These are phyloP conservation scores for Lophiotrema nucula DNA, from an alignment of 495 filamentous ascomycete genomes.

Conservation along the genomic window DNA sequence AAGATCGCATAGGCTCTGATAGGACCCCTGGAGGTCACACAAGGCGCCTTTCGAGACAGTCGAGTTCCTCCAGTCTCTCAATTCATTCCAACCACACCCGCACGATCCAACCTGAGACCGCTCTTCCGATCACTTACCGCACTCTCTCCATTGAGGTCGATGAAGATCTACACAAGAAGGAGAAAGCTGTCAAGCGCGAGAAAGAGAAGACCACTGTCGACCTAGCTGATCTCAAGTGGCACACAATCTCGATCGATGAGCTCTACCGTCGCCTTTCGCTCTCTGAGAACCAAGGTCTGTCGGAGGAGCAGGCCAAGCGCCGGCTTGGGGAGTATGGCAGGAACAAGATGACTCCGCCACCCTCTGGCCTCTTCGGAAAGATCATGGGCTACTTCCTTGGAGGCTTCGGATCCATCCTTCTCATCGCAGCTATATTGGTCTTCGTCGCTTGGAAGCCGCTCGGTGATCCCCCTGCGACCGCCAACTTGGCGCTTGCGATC, in stretches of 20 bases:
- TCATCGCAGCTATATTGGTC: conserved; percentile 61
- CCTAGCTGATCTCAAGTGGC: conserved; percentile 51
- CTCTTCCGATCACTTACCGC: conserved; percentile 30
- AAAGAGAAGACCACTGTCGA: conserved; percentile 27
- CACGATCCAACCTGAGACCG: conserved; percentile 12
- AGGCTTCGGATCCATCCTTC: conserved; percentile 65
- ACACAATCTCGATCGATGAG: conserved; percentile 54
- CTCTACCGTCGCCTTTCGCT: conserved; percentile 54
- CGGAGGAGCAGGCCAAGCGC: conserved; percentile 47
- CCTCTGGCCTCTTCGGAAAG: conserved; percentile 55
- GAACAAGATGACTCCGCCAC: conserved; percentile 60
- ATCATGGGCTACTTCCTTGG: conserved; percentile 68
- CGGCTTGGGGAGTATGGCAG: conserved; percentile 57
- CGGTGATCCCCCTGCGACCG: conserved; percentile 59
- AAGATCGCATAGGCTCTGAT: conserved; percentile 2
- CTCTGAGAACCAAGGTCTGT: conserved; percentile 52
- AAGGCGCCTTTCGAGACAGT: conserved; percentile 6
- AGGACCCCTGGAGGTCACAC: background rate
- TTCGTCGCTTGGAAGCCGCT: conserved; percentile 70
- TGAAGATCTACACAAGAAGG: conserved; percentile 16
- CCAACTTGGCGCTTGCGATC: conserved; percentile 67
- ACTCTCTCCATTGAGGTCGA: conserved; percentile 28
- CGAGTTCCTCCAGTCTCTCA: conserved; percentile 8
- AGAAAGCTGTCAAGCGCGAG: conserved; percentile 9
- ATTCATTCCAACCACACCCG: conserved; percentile 15